phyloP scores from a whole-genome alignment of 1,139 yeast species.

The Candida dubliniensis region DNA sequence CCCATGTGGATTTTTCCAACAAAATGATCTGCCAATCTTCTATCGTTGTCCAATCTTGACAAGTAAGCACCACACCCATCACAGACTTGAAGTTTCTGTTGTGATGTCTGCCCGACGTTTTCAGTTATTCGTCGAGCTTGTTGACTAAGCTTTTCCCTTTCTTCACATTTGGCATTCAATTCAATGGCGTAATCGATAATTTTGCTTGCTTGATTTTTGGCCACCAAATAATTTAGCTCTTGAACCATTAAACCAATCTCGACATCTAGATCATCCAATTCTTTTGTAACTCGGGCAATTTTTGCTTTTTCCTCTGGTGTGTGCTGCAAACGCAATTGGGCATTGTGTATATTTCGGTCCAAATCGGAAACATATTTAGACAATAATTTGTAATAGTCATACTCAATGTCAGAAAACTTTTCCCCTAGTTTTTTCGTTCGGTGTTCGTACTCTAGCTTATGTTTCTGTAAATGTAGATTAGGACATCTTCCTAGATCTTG shows the following conservation, averaged over 20 bases:
- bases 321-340: conserved; percentile 68
- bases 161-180: conserved; percentile 44
- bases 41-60: conserved; percentile 83
- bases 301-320: conserved; percentile 75
- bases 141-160: conserved; percentile 51
- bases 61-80: conserved; percentile 89
- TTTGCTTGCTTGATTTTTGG: conserved; percentile 50
- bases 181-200: conserved; percentile 50
- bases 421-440: conserved; percentile 55
- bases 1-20: conserved; percentile 85
- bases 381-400: conserved; percentile 61
- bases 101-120: conserved; percentile 81
- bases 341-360: conserved; percentile 63
- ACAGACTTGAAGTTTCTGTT: conserved; percentile 89
- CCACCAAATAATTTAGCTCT: conserved; percentile 62
- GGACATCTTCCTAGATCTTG: conserved; percentile 85
- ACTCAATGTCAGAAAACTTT: conserved; percentile 65
- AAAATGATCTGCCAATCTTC: conserved; percentile 89
- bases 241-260: conserved; percentile 67
- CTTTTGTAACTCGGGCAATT: conserved; percentile 61
- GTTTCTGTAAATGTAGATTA: conserved; percentile 71
- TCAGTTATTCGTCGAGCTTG: conserved; percentile 64
- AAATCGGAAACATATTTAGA: conserved; percentile 63
- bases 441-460: conserved; percentile 68
- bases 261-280: conserved; percentile 66